Evolutionary conservation across 2,329 filamentous ascomycete species (phyloP).

Genomic region (Aspergillus viridinutans): DNA sequence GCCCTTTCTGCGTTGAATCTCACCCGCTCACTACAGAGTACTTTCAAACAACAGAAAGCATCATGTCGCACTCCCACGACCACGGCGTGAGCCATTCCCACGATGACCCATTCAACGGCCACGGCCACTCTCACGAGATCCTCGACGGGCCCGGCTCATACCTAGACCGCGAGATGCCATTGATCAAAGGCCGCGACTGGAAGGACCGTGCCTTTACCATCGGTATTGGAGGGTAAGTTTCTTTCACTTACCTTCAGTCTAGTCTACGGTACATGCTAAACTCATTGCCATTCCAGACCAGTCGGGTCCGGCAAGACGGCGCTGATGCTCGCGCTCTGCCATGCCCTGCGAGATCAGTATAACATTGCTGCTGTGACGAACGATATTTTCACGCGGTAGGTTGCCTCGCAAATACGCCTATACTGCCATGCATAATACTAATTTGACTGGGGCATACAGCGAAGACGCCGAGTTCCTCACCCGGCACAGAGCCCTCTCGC

Average conservation of each 20-base stretch:
- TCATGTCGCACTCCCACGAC: slow-evolving; percentile 39
- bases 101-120: slow-evolving; percentile 55
- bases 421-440: too few species aligned
- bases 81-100: slow-evolving; percentile 44
- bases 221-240: slow-evolving; percentile 86
- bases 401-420: neutral
- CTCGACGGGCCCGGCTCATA: slow-evolving; percentile 91
- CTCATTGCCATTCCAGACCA: slow-evolving; percentile 53
- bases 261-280: neutral
- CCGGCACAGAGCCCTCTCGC: slow-evolving; percentile 74
- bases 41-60: neutral
- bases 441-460: slow-evolving; percentile 29
- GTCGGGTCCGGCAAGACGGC: slow-evolving; percentile 97
- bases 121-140: slow-evolving; percentile 95
- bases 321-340: slow-evolving; percentile 90
- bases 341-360: slow-evolving; percentile 72
- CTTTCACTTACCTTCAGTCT: neutral
- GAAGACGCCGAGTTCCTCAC: slow-evolving; percentile 98
- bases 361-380: slow-evolving; percentile 95
- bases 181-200: slow-evolving; percentile 85
- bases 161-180: slow-evolving; percentile 85
- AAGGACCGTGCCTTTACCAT: slow-evolving; percentile 86
- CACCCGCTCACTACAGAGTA: neutral
- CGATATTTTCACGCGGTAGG: slow-evolving; percentile 88
- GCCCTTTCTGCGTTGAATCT: neutral